Conservation (phyloP, 1,284 basidiomycete genomes). For the Erythrobasidium hasegawianum region DNA sequence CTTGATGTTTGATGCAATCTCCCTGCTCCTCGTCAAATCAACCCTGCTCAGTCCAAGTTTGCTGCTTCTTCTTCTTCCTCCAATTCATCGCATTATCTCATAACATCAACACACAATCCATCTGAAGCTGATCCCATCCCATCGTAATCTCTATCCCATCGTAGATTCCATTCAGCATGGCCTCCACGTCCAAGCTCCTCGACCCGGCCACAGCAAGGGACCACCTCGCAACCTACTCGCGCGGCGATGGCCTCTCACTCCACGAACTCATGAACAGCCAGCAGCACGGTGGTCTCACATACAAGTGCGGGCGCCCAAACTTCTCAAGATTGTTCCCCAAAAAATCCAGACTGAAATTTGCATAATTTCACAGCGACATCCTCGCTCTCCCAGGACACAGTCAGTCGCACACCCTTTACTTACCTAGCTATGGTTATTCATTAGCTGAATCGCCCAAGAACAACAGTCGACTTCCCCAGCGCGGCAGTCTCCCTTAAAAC, state of each 20-base stretch:
- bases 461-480: constrained; percentile 72
- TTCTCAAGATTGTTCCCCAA: background rate
- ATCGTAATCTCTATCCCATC: too few relatives aligned
- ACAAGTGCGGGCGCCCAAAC: constrained; percentile 54
- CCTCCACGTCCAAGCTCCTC: constrained; percentile 1
- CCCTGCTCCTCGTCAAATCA: too few relatives aligned
- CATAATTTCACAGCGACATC: constrained; percentile 61
- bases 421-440: constrained; percentile 1
- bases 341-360: background rate
- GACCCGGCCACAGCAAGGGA: constrained; percentile 57
- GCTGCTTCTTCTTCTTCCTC: too few relatives aligned
- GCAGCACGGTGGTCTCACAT: constrained; percentile 88
- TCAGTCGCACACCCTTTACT: background rate
- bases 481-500: constrained; percentile 77
- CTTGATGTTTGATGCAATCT: too few relatives aligned
- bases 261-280: constrained; percentile 84
- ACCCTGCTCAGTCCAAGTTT: too few relatives aligned
- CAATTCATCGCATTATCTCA: too few relatives aligned
- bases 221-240: constrained; percentile 67
- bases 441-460: background rate
- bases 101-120: too few relatives aligned
- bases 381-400: constrained; percentile 57
- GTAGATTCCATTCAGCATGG: too few relatives aligned
- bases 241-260: constrained; percentile 81
- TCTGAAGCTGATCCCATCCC: too few relatives aligned